Base-by-base conservation (phyloP, 441 rosid species). In the Aleurites moluccanus region DNA sequence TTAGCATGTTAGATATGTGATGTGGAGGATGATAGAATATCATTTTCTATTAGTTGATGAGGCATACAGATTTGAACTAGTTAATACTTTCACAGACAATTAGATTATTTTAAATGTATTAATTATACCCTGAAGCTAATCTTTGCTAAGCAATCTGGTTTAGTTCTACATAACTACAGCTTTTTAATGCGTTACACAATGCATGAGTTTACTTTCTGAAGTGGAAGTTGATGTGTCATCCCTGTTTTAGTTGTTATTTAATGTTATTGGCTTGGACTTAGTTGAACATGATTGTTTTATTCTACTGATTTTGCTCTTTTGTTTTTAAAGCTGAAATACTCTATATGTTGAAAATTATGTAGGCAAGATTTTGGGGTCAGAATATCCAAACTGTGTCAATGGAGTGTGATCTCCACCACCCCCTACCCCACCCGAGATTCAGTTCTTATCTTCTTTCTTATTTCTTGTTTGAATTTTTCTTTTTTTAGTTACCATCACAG, bases 401-500 rank as follows among this genome's bases (percentile, higher is more conserved):
- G 18, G n/a, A 38, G 20, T 40, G 3, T n/a, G 45, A 11, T 7
- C 50, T 8, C 49, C 62, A 5, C 40, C 9, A 38, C 6, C 40
- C 40, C 1, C 8, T n/a, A 6, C 6, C 40, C 40, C 40, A 38
- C 40, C 9, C 33, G 21, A 13, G 49, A 11, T 25, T 23, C 9
- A 1, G 27, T 57, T 60, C 57, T 44, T 25, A 21, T 49, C n/a
- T 49, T 57, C 20, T 20, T 63, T 35, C 47, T 70, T 40, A 10
- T 65, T 45, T 53, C 44, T 1, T 55, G 10, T n/a, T 55, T 50
- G 8, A 14, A 45, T 14, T 45, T 28, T 15, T 15, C 3, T 59
- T 30, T 4, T 10, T 25, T 20, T 73, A 84, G 88, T 81, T 83
- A 71, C 70, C 77, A 74, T 73, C 76, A 44, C 78, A 83, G 78